A percentile compares a stretch with the other conserved stretches of the same genome.
Evolutionary conservation across 106 monocot genomes (phyloP).

Genomic region (Hemerocallis citrina): DNA sequence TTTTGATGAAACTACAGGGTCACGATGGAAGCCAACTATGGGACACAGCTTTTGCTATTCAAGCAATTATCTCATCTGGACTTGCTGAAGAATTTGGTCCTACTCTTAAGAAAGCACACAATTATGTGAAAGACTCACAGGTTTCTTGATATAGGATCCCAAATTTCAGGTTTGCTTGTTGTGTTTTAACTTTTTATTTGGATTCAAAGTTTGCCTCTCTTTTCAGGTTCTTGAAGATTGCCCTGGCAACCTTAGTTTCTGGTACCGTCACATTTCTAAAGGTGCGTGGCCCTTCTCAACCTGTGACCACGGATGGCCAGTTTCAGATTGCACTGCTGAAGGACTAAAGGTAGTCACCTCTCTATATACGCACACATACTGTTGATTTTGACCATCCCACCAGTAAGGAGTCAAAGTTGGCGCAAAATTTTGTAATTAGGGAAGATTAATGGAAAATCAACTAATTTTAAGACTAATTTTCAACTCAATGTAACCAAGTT

Average conservation of each 20-base stretch:
- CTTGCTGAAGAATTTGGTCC: conserved; percentile 59
- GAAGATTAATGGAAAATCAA: not conserved
- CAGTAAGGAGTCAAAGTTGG: not conserved
- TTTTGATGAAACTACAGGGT: conserved; percentile 20
- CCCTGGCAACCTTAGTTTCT: conserved; percentile 64
- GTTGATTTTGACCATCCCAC: not conserved
- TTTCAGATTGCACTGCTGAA: conserved; percentile 87
- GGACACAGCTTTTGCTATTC: conserved; percentile 81
- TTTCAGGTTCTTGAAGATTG: conserved; percentile 62
- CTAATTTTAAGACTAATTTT: not conserved
- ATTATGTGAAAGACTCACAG: conserved; percentile 73
- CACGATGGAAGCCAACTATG: conserved; percentile 90
- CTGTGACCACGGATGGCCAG: conserved; percentile 82
- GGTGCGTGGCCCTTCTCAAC: conserved; percentile 94
- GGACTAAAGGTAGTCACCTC: conserved; percentile 51
- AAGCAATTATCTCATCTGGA: conserved; percentile 66
- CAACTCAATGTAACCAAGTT: too few species aligned
- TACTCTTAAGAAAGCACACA: conserved; percentile 54
- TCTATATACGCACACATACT: not conserved
- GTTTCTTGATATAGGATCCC: conserved; percentile 11
- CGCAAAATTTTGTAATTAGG: not conserved
- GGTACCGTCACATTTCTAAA: conserved; percentile 92
- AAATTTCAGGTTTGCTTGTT: not conserved
- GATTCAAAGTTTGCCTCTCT: not conserved
- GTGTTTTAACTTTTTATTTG: not conserved